A percentile compares a stretch with the other conserved stretches of the same genome.
Conservation (phyloP, 2,329 filamentous ascomycete species). For the Paraconiothyrium brasiliense region DNA sequence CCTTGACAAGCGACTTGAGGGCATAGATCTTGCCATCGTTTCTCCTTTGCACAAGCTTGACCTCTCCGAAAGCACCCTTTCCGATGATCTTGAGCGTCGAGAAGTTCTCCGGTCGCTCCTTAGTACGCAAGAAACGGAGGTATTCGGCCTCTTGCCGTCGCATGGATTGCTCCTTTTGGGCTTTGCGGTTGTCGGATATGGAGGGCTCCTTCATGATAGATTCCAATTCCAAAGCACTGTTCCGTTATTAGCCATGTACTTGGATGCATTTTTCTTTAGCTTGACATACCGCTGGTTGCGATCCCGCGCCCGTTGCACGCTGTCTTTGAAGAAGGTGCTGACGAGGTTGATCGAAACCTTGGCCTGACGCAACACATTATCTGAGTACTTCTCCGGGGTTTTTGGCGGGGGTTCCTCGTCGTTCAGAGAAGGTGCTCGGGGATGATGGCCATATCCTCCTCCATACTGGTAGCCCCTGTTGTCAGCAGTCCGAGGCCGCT, state of each 20-base stretch:
- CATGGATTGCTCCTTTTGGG: slow-evolving; percentile 84
- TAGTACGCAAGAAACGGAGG: slow-evolving; percentile 90
- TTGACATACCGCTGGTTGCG: slow-evolving; percentile 84
- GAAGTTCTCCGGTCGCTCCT: slow-evolving; percentile 94
- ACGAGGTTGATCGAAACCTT: slow-evolving; percentile 73
- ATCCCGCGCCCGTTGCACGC: slow-evolving; percentile 93
- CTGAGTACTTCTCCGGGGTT: slow-evolving; percentile 86
- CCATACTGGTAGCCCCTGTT: slow-evolving; percentile 69
- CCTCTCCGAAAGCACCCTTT: slow-evolving; percentile 98
- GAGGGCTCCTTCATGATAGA: slow-evolving; percentile 81
- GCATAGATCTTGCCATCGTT: slow-evolving; percentile 97
- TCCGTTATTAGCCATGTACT: slow-evolving; percentile 27
- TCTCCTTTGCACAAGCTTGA: slow-evolving; percentile 96
- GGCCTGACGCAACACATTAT: slow-evolving; percentile 80
- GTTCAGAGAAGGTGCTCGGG: slow-evolving; percentile 62
- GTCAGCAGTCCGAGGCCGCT: slow-evolving; percentile 86
- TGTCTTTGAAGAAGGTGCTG: slow-evolving; percentile 94
- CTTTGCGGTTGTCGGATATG: slow-evolving; percentile 78
- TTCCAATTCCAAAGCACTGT: slow-evolving; percentile 90
- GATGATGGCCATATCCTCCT: slow-evolving; percentile 74
- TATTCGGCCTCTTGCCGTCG: slow-evolving; percentile 92
- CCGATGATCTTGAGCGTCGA: slow-evolving; percentile 97
- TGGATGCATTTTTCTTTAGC: neutral
- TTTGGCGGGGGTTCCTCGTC: slow-evolving; percentile 78
- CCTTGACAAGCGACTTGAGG: slow-evolving; percentile 97